Evolutionary conservation across 352 stramenopile species (phyloP), one percentile per base, ranked within the genome.

Genomic region (Phytophthora capsici): DNA sequence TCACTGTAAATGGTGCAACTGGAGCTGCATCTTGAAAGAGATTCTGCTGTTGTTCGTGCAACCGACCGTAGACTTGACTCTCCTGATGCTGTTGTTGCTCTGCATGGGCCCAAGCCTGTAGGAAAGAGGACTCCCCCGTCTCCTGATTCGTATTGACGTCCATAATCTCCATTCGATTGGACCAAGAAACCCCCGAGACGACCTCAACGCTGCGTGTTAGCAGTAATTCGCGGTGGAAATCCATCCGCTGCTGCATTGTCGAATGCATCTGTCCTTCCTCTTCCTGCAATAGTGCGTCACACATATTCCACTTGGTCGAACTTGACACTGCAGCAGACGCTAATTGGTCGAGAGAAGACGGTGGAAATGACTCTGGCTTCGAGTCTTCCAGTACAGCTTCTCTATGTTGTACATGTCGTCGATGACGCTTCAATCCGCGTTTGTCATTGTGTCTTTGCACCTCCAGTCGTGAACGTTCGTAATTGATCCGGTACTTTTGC

Each of bases 171-270:
- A 69, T 58, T 36, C 46, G 45, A 20, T n/a, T 53, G 8, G 48
- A 41, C 56, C 56, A 67, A 0, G 57, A 71, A 36, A 44, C 46
- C 13, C 45, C 51, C 3, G 64, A 63, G 4, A 23, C 52, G 9
- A 59, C 51, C 19, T 72, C 64, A 14, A 68, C 51, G 40, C 64
- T 72, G 19, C 51, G 56, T 19, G 63, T 71, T 22, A 67, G 57
- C 37, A 71, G n/a, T 12, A 71, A 36, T 36, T 71, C 63, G 8
- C 63, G 63, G 44, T 71, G 63, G 41, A 71, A 71, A 62, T 71
- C 56, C 63, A 71, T 71, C 10, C 63, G 32, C 16, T 71, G 63
- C 22, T 71, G 56, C 63, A 71, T 71, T 6, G 63, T 58, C 43
- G 14, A 43, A 23, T 71, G 63, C 43, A 71, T 71, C 5, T 52